Conservation (phyloP, 352 stramenopile species). For the Halophytophthora polymorphica region DNA sequence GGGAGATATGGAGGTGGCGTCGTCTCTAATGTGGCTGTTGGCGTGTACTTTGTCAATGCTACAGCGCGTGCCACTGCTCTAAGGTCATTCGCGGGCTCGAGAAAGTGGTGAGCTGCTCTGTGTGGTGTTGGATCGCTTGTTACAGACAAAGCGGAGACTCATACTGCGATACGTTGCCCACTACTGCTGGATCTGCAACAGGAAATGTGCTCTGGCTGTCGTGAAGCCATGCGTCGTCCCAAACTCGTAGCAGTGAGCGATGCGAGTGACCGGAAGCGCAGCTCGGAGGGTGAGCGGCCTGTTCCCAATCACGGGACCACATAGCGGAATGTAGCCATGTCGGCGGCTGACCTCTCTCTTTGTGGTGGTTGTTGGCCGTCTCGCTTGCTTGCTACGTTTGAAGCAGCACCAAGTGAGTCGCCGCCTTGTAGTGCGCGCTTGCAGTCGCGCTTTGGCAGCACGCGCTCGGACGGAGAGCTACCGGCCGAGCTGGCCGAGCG, state of each 20-base stretch:
- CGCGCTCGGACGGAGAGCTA: constrained; percentile 33
- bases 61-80: constrained; percentile 54
- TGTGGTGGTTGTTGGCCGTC: constrained; percentile 1
- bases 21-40: not conserved
- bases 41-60: not conserved
- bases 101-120: constrained; percentile 32
- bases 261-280: constrained; percentile 18
- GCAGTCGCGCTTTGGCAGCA: constrained; percentile 31
- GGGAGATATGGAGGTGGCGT: not conserved
- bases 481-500: constrained; percentile 16
- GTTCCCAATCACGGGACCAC: not conserved
- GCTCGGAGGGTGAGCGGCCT: constrained; percentile 14
- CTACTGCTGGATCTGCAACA: constrained; percentile 1
- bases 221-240: constrained; percentile 42
- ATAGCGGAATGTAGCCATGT: not conserved
- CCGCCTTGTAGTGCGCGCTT: constrained; percentile 19
- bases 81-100: constrained; percentile 41
- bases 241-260: constrained; percentile 43
- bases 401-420: constrained; percentile 13
- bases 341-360: not conserved
- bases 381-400: not conserved
- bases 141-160: not conserved
- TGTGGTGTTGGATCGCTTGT: not conserved
- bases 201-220: constrained; percentile 60
- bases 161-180: too few relatives aligned